Evolutionary conservation across 257 asterid genomes (phyloP).

Genomic region (Fraxinus anomala): DNA sequence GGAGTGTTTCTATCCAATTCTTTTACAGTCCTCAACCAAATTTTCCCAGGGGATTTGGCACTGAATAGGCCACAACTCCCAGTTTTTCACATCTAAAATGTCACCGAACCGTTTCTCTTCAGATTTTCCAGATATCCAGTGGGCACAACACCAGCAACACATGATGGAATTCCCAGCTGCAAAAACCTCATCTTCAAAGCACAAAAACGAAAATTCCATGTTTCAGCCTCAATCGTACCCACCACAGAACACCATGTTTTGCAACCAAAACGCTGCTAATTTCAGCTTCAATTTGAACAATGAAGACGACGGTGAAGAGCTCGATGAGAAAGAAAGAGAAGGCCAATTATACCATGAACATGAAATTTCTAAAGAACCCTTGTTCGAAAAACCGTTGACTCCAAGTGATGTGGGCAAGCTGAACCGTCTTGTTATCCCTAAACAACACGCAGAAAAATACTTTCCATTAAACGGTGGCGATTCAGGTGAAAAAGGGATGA

Average conservation of each 20-base stretch:
- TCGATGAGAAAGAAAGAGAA: not conserved
- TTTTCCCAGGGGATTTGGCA: not conserved
- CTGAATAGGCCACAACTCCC: not conserved
- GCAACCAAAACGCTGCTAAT: conserved; percentile 6
- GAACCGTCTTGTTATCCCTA: conserved; percentile 54
- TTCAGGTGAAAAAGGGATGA: conserved; percentile 37
- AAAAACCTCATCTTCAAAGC: conserved; percentile 23
- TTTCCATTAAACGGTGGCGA: conserved; percentile 41
- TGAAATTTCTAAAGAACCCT: conserved; percentile 31
- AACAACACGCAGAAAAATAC: conserved; percentile 53
- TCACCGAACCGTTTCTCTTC: conserved; percentile 45
- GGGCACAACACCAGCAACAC: conserved; percentile 34
- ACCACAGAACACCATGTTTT: not conserved
- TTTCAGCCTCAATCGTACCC: not conserved
- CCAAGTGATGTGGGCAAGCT: conserved; percentile 59
- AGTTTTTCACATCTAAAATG: conserved; percentile 20
- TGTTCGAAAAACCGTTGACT: conserved; percentile 55
- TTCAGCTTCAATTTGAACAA: conserved; percentile 42
- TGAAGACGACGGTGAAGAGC: conserved; percentile 31
- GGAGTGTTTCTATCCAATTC: not conserved
- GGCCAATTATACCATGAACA: not conserved
- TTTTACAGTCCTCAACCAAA: not conserved
- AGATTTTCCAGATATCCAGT: conserved; percentile 31
- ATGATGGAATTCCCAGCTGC: conserved; percentile 24
- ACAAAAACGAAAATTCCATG: not conserved